Conservation (phyloP, 2,329 filamentous ascomycete genomes). For the Fusarium pseudocircinatum region DNA sequence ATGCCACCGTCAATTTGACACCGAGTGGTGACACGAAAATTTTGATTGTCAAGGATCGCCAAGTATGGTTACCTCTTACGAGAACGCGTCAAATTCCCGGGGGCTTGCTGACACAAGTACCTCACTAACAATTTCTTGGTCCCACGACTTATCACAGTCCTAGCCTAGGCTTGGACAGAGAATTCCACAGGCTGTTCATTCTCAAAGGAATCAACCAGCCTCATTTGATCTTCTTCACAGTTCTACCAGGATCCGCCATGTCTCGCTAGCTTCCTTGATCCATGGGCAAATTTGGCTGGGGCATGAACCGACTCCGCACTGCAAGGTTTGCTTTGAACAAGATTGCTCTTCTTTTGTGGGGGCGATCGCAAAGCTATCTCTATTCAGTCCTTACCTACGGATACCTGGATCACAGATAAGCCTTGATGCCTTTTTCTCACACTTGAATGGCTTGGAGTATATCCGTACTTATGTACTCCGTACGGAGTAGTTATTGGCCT, state of each 20-base stretch:
- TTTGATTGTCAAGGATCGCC: conserved; percentile 45
- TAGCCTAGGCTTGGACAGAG: conserved; percentile 12
- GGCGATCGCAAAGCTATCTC: conserved; percentile 6
- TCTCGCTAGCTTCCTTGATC: conserved; percentile 16
- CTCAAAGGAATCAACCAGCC: conserved; percentile 29
- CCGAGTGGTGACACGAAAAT: conserved; percentile 46
- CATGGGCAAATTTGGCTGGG: conserved; percentile 9
- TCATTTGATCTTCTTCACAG: conserved; percentile 33
- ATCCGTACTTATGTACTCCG: neutral
- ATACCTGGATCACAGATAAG: neutral
- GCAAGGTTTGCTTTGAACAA: conserved; percentile 8
- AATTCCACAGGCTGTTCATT: conserved; percentile 13
- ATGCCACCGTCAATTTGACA: conserved; percentile 23
- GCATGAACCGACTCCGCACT: conserved; percentile 20
- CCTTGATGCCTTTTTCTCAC: neutral
- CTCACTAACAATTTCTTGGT: conserved; percentile 51
- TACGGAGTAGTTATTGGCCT: neutral
- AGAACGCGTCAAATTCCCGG: conserved; percentile 37
- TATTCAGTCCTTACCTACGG: neutral
- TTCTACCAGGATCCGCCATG: conserved; percentile 30
- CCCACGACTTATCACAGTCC: conserved; percentile 5
- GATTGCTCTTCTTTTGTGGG: conserved; percentile 2
- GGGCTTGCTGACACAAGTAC: conserved; percentile 45
- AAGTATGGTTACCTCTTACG: conserved; percentile 43
- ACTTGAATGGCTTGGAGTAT: neutral